phyloP scores from a whole-genome alignment of 139 green algal genomes.

The Ettlia oleoabundans region DNA sequence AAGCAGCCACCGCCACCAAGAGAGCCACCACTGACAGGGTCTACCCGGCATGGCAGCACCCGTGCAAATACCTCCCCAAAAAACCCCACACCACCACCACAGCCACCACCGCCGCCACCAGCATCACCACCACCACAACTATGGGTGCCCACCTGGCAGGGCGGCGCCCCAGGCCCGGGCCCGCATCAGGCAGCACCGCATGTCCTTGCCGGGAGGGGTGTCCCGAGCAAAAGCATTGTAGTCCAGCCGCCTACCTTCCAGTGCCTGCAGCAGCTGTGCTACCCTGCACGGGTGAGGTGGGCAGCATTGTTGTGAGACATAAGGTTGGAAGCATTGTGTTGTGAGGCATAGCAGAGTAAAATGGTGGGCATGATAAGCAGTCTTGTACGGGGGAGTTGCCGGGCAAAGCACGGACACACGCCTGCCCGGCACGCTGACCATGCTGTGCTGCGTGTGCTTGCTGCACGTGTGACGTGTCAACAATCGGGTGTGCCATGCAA shows the following conservation, averaged over 20 bases:
- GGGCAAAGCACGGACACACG: too few species aligned
- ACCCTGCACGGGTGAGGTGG: neutral
- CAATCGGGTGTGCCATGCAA: neutral
- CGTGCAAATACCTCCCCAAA: neutral
- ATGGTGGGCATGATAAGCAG: neutral
- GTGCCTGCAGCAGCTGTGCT: neutral
- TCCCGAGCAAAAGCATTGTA: slow-evolving; percentile 11
- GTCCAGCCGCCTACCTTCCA: slow-evolving; percentile 1
- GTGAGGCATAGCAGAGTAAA: too few species aligned
- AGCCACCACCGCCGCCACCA: neutral
- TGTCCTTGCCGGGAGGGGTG: slow-evolving; percentile 1
- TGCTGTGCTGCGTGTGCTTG: too few species aligned
- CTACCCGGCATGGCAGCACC: too few species aligned
- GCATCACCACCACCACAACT: neutral
- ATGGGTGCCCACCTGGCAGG: neutral
- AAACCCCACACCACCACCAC: neutral
- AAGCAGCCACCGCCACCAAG: too few species aligned
- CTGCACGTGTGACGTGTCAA: neutral
- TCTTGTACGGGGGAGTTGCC: too few species aligned
- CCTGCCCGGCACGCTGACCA: too few species aligned
- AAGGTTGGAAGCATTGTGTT: too few species aligned
- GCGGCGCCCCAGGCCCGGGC: neutral
- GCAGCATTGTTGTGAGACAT: neutral
- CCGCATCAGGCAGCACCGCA: slow-evolving; percentile 4
- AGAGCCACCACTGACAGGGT: too few species aligned